Conservation (phyloP, 768 basidiomycete genomes). For the Calocybe gangraenosa region DNA sequence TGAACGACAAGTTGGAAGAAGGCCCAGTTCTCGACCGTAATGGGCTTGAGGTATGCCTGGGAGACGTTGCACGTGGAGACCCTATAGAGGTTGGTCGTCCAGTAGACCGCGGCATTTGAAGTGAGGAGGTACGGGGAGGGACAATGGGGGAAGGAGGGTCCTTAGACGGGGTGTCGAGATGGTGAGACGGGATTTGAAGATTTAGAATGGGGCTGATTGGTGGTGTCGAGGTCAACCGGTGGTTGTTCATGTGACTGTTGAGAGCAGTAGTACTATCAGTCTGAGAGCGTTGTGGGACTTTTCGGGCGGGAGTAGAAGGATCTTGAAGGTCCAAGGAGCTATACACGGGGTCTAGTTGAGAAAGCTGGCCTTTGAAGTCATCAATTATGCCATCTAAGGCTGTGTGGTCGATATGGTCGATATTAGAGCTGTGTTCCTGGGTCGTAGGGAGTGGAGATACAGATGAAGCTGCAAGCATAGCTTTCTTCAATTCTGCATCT, state of each 20-base stretch:
- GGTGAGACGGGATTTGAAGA: slow-evolving; percentile 24
- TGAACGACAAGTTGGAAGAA: slow-evolving; percentile 20
- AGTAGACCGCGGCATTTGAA: slow-evolving; percentile 34
- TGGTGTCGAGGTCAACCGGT: slow-evolving; percentile 9
- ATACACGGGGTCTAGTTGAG: slow-evolving; percentile 55
- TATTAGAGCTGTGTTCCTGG: slow-evolving; percentile 15
- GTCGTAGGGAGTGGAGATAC: slow-evolving; percentile 33
- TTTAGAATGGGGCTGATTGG: slow-evolving; percentile 25
- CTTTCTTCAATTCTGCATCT: slow-evolving; percentile 53
- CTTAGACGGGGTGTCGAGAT: slow-evolving; percentile 20
- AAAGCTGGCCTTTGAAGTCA: slow-evolving; percentile 71
- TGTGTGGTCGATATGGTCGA: slow-evolving; percentile 29
- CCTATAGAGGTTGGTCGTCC: slow-evolving; percentile 19
- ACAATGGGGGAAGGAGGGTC: slow-evolving; percentile 29
- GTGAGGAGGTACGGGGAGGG: slow-evolving; percentile 48
- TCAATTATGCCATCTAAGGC: slow-evolving; percentile 60
- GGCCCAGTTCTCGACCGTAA: slow-evolving; percentile 40
- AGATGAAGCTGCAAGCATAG: slow-evolving; percentile 31
- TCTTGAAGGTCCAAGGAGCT: slow-evolving; percentile 60
- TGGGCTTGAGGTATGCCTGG: slow-evolving; percentile 37
- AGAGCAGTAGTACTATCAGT: slow-evolving; percentile 27
- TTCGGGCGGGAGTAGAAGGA: slow-evolving; percentile 55
- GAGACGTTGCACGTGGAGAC: slow-evolving; percentile 28
- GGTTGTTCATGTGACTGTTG: slow-evolving; percentile 18
- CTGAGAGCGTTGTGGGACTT: slow-evolving; percentile 32